These are phyloP conservation scores for Neurospora sp. DNA, from an alignment of 495 filamentous ascomycete species.

Conservation along the genomic window DNA sequence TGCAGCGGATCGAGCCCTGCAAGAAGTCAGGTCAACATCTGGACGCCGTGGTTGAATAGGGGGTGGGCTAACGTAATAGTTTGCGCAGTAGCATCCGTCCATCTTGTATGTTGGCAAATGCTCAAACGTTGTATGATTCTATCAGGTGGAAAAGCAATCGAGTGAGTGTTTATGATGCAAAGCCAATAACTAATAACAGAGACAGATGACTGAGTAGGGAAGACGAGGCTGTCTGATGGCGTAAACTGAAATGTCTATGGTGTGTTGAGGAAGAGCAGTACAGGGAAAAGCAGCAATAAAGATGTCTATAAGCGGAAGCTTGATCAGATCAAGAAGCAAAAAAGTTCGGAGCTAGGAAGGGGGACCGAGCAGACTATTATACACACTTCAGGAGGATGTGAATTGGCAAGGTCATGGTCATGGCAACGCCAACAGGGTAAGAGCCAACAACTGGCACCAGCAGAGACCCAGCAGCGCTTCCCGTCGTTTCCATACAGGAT, in stretches of 20 bases:
- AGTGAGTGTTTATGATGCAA: background rate
- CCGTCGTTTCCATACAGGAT: background rate
- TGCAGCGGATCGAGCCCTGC: conserved; percentile 35
- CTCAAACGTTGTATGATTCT: background rate
- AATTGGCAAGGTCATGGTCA: background rate
- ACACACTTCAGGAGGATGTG: background rate
- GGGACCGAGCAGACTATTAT: background rate
- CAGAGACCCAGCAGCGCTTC: background rate
- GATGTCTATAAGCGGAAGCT: background rate
- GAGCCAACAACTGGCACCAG: background rate
- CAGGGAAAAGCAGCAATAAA: background rate
- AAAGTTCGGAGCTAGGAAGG: background rate
- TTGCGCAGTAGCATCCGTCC: conserved; percentile 38
- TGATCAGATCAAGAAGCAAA: background rate
- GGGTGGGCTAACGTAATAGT: conserved; percentile 38
- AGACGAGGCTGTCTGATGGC: background rate
- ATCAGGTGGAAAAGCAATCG: background rate
- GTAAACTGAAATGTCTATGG: background rate
- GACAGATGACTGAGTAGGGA: background rate
- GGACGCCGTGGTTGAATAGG: background rate
- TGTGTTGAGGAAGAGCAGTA: background rate
- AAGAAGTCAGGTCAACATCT: conserved; percentile 3
- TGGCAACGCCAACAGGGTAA: background rate
- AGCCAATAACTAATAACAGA: background rate
- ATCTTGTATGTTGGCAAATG: conserved; percentile 1